These are phyloP conservation scores for Phaeosphaeria sp. DNA, from an alignment of 2,329 filamentous ascomycete species.

Conservation along the genomic window DNA sequence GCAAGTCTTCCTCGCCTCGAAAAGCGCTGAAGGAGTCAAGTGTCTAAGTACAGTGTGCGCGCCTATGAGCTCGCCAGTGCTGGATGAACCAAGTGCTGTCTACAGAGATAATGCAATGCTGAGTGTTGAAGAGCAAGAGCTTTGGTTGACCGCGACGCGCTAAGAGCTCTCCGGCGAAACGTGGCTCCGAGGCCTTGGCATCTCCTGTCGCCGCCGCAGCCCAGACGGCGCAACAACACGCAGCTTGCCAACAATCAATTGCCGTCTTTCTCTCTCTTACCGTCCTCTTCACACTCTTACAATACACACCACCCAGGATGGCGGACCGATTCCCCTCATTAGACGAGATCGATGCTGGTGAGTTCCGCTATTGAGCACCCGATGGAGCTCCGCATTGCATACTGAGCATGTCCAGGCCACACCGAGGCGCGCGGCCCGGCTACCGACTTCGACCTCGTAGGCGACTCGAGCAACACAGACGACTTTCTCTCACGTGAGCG, in stretches of 20 bases:
- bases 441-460: slow-evolving; percentile 55
- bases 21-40: slow-evolving; percentile 1
- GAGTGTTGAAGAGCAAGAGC: slow-evolving; percentile 20
- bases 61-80: not conserved
- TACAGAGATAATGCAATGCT: slow-evolving; percentile 27
- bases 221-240: slow-evolving; percentile 18
- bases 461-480: slow-evolving; percentile 68
- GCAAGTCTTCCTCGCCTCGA: slow-evolving; percentile 9
- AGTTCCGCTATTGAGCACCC: slow-evolving; percentile 30
- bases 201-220: slow-evolving; percentile 19
- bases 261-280: slow-evolving; percentile 8
- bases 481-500: slow-evolving; percentile 94
- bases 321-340: slow-evolving; percentile 61
- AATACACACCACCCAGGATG: slow-evolving; percentile 42
- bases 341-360: slow-evolving; percentile 62
- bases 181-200: slow-evolving; percentile 21
- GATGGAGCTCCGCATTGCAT: slow-evolving; percentile 27
- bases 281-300: not conserved
- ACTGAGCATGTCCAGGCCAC: slow-evolving; percentile 63
- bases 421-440: slow-evolving; percentile 66
- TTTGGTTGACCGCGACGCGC: slow-evolving; percentile 29
- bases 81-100: slow-evolving; percentile 1
- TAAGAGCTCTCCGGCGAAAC: slow-evolving; percentile 28
- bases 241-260: slow-evolving; percentile 27
- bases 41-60: slow-evolving; percentile 14